Base-by-base conservation (phyloP, 495 filamentous ascomycete species). In the Xeromyces bisporus region DNA sequence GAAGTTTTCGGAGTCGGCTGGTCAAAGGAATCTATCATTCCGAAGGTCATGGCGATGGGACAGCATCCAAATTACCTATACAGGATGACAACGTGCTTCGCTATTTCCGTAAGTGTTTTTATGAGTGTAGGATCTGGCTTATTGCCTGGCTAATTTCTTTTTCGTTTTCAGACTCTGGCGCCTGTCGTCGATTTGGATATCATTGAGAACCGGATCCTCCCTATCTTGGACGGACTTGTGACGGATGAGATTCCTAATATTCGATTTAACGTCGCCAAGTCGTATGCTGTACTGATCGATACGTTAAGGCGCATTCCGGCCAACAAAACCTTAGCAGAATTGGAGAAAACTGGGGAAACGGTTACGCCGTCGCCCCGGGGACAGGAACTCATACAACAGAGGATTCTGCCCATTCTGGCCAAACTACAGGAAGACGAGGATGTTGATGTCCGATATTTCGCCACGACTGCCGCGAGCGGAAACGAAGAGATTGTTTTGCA, bases 1-100 rank as follows among this genome's bases (percentile, higher is more conserved):
- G 91, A 96, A 53, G 89, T 97, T 0, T 97, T 97, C 47, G 89
- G 89, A 9, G 86, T 96, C 10, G 82, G 92, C 30, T 97, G 89
- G 89, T 86, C 89, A n/a, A 84, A 75, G 56, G 79, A 82, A 41
- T 84, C 86, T 26, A 97, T 97, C 43, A 92, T 97, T 42, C 89
- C 89, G 18, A 93, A 93, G 60, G 89, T 97, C 39, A 89, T 93
- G 73, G 79, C 75, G 9, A 93, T 97, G 91, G 89, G 89, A 18
- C 75, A 78, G 34, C 91, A 97, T 48, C 84, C 89, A 15, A 97
- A 97, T 56, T 97, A 97, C 50, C 74, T 97, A 25, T 97, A 97
- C 67, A 73, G 89, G 41, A 97, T 97, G 89, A 97, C 89, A 8
- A 97, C 89, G 17, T 94, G 86, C 57, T 94, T 96, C 48, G 89